Evolutionary conservation across 805 yeast genomes (phyloP).

Genomic region (Saccharomycopsis microspora): DNA sequence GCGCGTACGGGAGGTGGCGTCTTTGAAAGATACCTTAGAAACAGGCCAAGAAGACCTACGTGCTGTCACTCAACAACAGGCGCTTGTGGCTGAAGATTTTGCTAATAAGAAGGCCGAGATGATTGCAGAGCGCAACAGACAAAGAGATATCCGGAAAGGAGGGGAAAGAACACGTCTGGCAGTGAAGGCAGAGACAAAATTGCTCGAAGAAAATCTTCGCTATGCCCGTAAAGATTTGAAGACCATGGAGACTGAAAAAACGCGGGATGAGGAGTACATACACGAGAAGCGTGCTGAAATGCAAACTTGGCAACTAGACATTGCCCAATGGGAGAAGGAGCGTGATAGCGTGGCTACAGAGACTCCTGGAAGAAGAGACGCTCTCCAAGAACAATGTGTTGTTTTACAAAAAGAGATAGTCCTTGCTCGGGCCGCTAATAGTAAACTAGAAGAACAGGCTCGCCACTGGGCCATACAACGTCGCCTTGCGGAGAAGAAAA

Average conservation of each 20-base stretch:
- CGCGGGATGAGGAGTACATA: background rate
- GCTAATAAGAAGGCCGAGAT: constrained; percentile 2
- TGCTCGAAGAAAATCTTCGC: constrained; percentile 11
- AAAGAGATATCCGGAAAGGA: constrained; percentile 5
- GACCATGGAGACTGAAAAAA: background rate
- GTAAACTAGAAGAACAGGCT: constrained; percentile 5
- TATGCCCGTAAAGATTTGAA: constrained; percentile 9
- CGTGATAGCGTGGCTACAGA: too few relatives aligned
- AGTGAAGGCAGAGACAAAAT: constrained; percentile 7
- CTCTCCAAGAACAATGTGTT: too few relatives aligned
- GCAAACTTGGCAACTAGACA: too few relatives aligned
- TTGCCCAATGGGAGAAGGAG: too few relatives aligned
- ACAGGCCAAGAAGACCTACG: constrained; percentile 12
- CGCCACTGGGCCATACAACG: background rate
- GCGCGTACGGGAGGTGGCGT: constrained; percentile 10
- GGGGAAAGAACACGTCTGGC: constrained; percentile 13
- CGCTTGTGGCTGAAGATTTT: constrained; percentile 5
- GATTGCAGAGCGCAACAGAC: constrained; percentile 8
- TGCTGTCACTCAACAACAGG: constrained; percentile 9
- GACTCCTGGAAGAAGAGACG: too few relatives aligned
- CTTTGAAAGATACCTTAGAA: constrained; percentile 8
- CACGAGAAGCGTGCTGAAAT: too few relatives aligned
- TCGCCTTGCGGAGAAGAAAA: constrained; percentile 3
- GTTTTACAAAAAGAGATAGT: too few relatives aligned
- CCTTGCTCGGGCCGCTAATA: background rate